Evolutionary conservation across 1,284 basidiomycete genomes (phyloP).

Genomic region (Ganoderma meredithae): DNA sequence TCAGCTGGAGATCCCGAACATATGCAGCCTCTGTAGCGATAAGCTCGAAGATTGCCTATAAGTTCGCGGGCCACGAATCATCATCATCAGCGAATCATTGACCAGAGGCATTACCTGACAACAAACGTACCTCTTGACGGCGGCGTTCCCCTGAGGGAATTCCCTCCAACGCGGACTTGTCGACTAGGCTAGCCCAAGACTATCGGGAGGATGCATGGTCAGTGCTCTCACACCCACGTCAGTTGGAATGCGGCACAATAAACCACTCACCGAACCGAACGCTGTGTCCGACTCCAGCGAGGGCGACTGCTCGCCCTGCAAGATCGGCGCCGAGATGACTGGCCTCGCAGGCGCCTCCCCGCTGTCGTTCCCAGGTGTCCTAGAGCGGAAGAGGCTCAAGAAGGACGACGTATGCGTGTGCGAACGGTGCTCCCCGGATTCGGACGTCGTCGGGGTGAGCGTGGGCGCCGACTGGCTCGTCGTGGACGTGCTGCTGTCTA

Average conservation of each 20-base stretch:
- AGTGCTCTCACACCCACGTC: background rate
- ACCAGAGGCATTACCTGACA: background rate
- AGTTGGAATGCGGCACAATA: slow-evolving; percentile 1
- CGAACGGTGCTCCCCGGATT: slow-evolving; percentile 44
- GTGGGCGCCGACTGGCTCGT: slow-evolving; percentile 41
- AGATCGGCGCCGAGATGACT: slow-evolving; percentile 69
- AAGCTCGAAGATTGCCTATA: slow-evolving; percentile 87
- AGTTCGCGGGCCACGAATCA: background rate
- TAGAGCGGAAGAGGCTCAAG: slow-evolving; percentile 65
- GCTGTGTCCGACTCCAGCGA: slow-evolving; percentile 35
- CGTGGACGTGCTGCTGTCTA: slow-evolving; percentile 47
- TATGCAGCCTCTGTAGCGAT: slow-evolving; percentile 90
- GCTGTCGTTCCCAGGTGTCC: slow-evolving; percentile 51
- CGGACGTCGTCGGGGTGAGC: slow-evolving; percentile 40
- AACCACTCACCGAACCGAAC: slow-evolving; percentile 71
- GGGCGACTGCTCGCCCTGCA: slow-evolving; percentile 35
- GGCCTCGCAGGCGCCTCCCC: slow-evolving; percentile 45
- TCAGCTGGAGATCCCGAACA: slow-evolving; percentile 88
- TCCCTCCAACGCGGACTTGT: slow-evolving; percentile 80
- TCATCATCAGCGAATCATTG: slow-evolving; percentile 6
- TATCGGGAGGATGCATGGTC: slow-evolving; percentile 39
- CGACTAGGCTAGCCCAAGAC: slow-evolving; percentile 93
- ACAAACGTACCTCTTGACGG: slow-evolving; percentile 78
- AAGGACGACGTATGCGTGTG: slow-evolving; percentile 52
- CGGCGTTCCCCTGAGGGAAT: slow-evolving; percentile 82